Base-by-base conservation (phyloP, 371 early-diverging fungal genomes). In the Circinella umbellata region DNA sequence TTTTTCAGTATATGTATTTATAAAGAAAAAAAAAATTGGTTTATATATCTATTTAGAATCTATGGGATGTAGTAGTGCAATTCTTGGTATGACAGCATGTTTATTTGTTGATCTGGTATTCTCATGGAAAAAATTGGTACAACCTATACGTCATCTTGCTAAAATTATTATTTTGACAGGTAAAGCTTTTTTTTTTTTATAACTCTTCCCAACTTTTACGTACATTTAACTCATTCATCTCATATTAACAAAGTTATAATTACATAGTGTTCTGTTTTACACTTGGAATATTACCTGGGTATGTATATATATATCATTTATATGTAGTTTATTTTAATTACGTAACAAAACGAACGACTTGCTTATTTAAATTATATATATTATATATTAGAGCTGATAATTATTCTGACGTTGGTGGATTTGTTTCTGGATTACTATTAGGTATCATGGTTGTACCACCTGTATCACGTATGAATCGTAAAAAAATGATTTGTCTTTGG, bases 301-400 rank as follows among this genome's bases (percentile, higher is more conserved):
- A 93, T 67, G 92, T 92, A 76, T 92, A 91, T 75, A 89, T 89
- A 71, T 87, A n/a, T n/a, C n/a, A n/a, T n/a, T n/a, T n/a, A n/a
- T n/a, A n/a, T n/a, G n/a, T n/a, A n/a, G n/a, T n/a, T n/a, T n/a
- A n/a, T n/a, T n/a, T n/a, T n/a, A n/a, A n/a, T n/a, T n/a, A n/a
- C n/a, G n/a, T n/a, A n/a, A n/a, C n/a, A n/a, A n/a, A n/a, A n/a
- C n/a, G n/a, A n/a, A n/a, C n/a, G n/a, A n/a, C n/a, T n/a, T n/a
- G n/a, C n/a, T n/a, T n/a, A 17, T 15, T 42, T 36, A 57, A 39
- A 6, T 39, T 39, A 39, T 39, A 39, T 7, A 6, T 39, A 17
- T n/a, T n/a, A n/a, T n/a, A n/a, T n/a, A n/a, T n/a, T n/a, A 63
- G 72, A 69, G 87, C 88, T 65, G 86, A 86, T 63, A 86, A 71